Percentiles rank a stretch among this genome's conserved stretches.
Conservation (phyloP, 306 rosid species). For the Chamaecrista fasciculata region DNA sequence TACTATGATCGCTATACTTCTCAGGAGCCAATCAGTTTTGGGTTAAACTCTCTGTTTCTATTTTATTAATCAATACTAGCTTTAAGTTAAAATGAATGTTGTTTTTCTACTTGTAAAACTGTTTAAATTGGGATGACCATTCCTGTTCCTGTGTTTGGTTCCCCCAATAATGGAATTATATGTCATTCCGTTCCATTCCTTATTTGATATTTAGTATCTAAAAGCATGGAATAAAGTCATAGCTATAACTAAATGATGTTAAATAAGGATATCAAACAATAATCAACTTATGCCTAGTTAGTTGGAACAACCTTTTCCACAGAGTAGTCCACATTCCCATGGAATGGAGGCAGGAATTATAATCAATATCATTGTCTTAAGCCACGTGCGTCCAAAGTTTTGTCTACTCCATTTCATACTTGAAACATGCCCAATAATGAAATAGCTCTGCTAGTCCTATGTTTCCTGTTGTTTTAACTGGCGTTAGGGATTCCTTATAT, state of each 20-base stretch:
- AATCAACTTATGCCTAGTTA: not conserved
- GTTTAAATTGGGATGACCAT: not conserved
- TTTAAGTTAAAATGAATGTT: not conserved
- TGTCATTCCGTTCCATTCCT: not conserved
- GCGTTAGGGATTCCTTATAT: slow-evolving; percentile 1
- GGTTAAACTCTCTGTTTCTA: not conserved
- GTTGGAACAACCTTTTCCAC: not conserved
- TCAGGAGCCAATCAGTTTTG: not conserved
- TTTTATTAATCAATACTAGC: not conserved
- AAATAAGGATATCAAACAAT: not conserved
- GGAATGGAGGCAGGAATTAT: not conserved
- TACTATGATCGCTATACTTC: not conserved
- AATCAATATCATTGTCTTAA: not conserved
- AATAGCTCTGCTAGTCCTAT: not conserved
- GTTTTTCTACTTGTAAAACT: not conserved
- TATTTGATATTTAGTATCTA: not conserved
- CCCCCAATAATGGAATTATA: not conserved
- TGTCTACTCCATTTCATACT: not conserved
- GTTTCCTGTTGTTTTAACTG: slow-evolving; percentile 14
- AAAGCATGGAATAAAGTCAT: not conserved
- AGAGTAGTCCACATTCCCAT: not conserved
- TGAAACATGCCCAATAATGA: not conserved
- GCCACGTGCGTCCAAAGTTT: not conserved
- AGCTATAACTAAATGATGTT: not conserved
- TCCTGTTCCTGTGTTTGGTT: not conserved